Evolutionary conservation across 2,329 filamentous ascomycete genomes (phyloP).

Genomic region (Chaetomium sp.): DNA sequence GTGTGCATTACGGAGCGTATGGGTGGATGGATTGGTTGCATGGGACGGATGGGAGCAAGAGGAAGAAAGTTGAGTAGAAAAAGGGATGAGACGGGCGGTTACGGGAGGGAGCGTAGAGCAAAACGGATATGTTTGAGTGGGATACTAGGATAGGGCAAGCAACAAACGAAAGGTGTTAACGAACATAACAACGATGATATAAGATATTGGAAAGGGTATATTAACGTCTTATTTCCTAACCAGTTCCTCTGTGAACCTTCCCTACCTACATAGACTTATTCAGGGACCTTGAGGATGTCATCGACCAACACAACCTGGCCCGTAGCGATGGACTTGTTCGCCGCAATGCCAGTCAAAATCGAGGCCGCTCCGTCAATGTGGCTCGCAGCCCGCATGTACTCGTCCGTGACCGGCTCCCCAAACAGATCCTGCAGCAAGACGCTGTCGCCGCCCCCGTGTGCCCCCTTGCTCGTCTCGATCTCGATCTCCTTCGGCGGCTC

Average conservation of each 20-base stretch:
- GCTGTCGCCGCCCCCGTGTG: conserved; percentile 62
- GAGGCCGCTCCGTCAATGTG: conserved; percentile 62
- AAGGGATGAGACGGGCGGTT: not conserved
- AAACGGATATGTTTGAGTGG: not conserved
- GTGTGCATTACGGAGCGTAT: conserved; percentile 55
- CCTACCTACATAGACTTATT: not conserved
- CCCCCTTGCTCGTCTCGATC: conserved; percentile 54
- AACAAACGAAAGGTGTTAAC: not conserved
- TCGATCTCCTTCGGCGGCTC: conserved; percentile 59
- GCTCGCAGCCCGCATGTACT: conserved; percentile 57
- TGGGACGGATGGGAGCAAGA: conserved; percentile 44
- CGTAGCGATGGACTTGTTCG: conserved; percentile 59
- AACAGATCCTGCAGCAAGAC: conserved; percentile 61
- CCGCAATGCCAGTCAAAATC: conserved; percentile 62
- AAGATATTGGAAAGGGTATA: not conserved
- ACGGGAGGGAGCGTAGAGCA: not conserved
- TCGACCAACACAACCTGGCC: conserved; percentile 59
- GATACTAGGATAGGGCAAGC: not conserved
- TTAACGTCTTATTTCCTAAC: not conserved
- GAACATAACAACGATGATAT: not conserved
- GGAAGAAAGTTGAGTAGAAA: conserved; percentile 19
- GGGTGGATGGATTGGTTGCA: conserved; percentile 59
- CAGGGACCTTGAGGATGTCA: conserved; percentile 48
- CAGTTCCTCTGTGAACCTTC: not conserved
- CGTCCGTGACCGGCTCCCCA: conserved; percentile 54